Percentiles rank a stretch among this genome's conserved stretches.
These are phyloP conservation scores for Schizothecium vesticola DNA, from an alignment of 495 filamentous ascomycete species.

Conservation along the genomic window DNA sequence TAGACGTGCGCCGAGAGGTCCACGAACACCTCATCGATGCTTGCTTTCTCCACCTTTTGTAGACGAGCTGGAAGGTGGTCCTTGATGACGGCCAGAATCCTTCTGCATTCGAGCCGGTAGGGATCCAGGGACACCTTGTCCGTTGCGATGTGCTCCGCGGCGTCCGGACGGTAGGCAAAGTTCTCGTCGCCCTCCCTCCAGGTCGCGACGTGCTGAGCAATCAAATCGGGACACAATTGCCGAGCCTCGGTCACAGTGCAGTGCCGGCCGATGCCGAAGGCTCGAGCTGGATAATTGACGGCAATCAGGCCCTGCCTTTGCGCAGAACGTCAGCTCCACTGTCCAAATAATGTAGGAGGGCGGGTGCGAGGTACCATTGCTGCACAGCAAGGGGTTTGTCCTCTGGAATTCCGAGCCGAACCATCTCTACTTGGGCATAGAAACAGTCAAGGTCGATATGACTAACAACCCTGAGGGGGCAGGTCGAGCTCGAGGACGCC, in stretches of 20 bases:
- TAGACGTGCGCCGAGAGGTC: constrained; percentile 83
- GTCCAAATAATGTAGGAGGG: neutral
- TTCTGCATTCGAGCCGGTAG: constrained; percentile 78
- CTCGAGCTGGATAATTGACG: constrained; percentile 87
- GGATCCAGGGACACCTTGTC: constrained; percentile 93
- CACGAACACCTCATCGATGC: constrained; percentile 86
- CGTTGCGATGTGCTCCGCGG: constrained; percentile 65
- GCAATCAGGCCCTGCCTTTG: constrained; percentile 75
- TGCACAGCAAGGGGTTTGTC: constrained; percentile 87
- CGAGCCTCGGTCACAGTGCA: constrained; percentile 74
- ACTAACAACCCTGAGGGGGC: constrained; percentile 79
- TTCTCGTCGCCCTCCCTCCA: constrained; percentile 86
- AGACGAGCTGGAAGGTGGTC: constrained; percentile 56
- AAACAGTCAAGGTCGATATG: constrained; percentile 97
- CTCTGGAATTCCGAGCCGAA: constrained; percentile 68
- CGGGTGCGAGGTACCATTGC: constrained; percentile 52
- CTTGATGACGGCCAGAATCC: constrained; percentile 78
- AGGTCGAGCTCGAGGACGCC: constrained; percentile 60
- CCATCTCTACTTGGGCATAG: constrained; percentile 95
- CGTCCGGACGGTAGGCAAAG: constrained; percentile 88
- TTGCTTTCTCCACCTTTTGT: constrained; percentile 83
- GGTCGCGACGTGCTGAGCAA: constrained; percentile 89
- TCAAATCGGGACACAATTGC: constrained; percentile 78
- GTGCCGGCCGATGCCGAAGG: constrained; percentile 70
- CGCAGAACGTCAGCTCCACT: neutral